Evolutionary conservation across 1,284 basidiomycete genomes (phyloP).

Genomic region (Cryptococcus maquisensis): DNA sequence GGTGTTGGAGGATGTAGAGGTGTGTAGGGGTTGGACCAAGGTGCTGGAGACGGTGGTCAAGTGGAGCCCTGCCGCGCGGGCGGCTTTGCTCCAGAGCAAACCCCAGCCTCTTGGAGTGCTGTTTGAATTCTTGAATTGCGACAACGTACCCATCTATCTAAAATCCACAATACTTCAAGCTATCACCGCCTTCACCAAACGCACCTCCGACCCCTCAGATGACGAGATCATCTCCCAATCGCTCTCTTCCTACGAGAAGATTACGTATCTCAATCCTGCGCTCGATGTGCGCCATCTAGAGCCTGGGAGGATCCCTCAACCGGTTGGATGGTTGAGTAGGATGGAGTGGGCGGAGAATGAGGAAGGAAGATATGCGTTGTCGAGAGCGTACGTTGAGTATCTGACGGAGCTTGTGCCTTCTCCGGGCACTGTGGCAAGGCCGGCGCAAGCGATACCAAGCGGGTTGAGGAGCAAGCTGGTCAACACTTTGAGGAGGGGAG

Average conservation of each 20-base stretch:
- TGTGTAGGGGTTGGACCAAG: constrained; percentile 36
- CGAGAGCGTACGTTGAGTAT: constrained; percentile 79
- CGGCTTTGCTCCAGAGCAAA: constrained; percentile 61
- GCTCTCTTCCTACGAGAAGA: constrained; percentile 59
- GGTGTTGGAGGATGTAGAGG: constrained; percentile 30
- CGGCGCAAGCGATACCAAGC: no score
- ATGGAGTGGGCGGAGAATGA: constrained; percentile 75
- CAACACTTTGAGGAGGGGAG: constrained; percentile 57
- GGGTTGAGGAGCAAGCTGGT: constrained; percentile 12
- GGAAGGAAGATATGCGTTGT: constrained; percentile 75
- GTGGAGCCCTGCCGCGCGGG: constrained; percentile 55
- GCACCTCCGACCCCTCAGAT: constrained; percentile 57
- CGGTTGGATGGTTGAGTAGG: constrained; percentile 41
- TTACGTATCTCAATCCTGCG: constrained; percentile 58
- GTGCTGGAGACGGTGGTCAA: constrained; percentile 75
- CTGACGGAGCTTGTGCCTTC: constrained; percentile 70
- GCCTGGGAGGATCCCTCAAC: constrained; percentile 21
- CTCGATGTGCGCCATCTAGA: constrained; percentile 29
- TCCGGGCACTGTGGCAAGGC: background rate
- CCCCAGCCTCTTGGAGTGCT: constrained; percentile 73
- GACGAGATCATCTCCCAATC: constrained; percentile 72
- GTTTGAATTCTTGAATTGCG: constrained; percentile 70
- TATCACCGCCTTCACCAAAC: constrained; percentile 75
- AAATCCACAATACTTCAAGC: constrained; percentile 84
- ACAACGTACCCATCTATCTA: constrained; percentile 77